These are phyloP conservation scores for Mesembryanthemum crystallinum DNA, from an alignment of 148 eudicot species.

Conservation along the genomic window DNA sequence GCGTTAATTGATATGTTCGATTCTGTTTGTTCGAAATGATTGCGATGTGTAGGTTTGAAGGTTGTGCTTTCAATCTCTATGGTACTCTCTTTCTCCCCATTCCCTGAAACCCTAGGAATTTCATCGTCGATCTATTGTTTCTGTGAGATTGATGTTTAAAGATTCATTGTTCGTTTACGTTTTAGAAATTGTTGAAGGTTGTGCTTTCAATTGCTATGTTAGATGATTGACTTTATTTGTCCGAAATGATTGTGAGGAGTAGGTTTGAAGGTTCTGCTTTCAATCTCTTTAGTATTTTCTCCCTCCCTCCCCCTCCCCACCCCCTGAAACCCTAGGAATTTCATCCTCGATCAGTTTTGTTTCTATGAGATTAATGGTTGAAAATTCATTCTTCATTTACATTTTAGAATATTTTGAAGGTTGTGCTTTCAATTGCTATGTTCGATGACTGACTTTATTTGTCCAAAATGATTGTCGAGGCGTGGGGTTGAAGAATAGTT, in stretches of 20 bases:
- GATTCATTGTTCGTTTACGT: background rate
- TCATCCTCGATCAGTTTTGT: no score
- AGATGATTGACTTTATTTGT: background rate
- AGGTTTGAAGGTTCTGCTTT: no score
- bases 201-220: background rate
- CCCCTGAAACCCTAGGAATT: no score
- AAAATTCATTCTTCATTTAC: background rate
- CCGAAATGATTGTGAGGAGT: background rate
- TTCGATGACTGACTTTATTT: background rate
- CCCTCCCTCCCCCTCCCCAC: no score
- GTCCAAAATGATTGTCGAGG: background rate
- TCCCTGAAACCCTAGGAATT: conserved; percentile 24
- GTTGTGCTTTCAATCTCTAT: conserved; percentile 65
- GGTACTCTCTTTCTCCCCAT: conserved; percentile 39
- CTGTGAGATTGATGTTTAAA: background rate
- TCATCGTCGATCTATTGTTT: background rate
- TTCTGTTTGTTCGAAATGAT: no score
- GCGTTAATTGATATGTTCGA: no score
- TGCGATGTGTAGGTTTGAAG: no score
- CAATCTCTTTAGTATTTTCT: no score
- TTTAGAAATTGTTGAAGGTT: background rate
- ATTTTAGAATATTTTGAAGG: no score
- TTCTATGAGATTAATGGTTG: no score
- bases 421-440: background rate
- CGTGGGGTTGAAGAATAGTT: no score